Evolutionary conservation across 2,329 filamentous ascomycete species (phyloP).

Genomic region (Fusarium fracticaudum): DNA sequence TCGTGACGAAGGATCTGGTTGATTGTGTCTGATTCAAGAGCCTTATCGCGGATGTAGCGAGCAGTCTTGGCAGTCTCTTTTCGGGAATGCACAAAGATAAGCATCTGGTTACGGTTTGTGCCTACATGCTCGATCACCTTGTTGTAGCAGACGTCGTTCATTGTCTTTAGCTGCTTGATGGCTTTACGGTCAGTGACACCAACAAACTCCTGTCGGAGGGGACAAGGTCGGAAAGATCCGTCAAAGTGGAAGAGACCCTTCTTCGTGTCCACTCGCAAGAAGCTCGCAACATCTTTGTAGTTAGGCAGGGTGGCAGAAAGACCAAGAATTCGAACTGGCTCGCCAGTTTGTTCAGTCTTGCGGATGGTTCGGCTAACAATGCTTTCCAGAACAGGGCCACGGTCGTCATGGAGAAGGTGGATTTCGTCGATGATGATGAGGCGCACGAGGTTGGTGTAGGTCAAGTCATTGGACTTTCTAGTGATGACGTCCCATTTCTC

Average conservation of each 20-base stretch:
- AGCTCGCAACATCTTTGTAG: constrained; percentile 94
- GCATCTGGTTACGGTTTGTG: constrained; percentile 93
- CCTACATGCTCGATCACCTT: constrained; percentile 98
- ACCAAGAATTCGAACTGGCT: constrained; percentile 90
- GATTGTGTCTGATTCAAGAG: constrained; percentile 95
- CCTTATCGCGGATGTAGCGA: constrained; percentile 94
- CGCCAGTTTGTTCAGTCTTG: constrained; percentile 91
- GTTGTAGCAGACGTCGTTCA: constrained; percentile 99
- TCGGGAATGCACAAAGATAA: constrained; percentile 97
- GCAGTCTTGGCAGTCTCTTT: constrained; percentile 99
- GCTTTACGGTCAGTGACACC: constrained; percentile 97
- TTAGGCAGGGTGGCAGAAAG: constrained; percentile 96
- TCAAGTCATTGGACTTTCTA: constrained; percentile 94
- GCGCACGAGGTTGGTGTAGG: constrained; percentile 96
- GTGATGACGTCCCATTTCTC: constrained; percentile 99
- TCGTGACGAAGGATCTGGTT: constrained; percentile 94
- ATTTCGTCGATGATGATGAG: constrained; percentile 98
- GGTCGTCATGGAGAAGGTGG: constrained; percentile 95
- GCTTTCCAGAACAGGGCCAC: constrained; percentile 95
- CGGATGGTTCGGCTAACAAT: constrained; percentile 95
- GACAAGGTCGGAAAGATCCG: constrained; percentile 91
- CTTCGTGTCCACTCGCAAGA: constrained; percentile 85
- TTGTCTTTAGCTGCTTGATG: constrained; percentile 98
- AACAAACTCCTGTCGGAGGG: constrained; percentile 95
- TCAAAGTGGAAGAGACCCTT: constrained; percentile 97